Conservation (phyloP, 2,329 filamentous ascomycete species). For the Cercospora sp. region DNA sequence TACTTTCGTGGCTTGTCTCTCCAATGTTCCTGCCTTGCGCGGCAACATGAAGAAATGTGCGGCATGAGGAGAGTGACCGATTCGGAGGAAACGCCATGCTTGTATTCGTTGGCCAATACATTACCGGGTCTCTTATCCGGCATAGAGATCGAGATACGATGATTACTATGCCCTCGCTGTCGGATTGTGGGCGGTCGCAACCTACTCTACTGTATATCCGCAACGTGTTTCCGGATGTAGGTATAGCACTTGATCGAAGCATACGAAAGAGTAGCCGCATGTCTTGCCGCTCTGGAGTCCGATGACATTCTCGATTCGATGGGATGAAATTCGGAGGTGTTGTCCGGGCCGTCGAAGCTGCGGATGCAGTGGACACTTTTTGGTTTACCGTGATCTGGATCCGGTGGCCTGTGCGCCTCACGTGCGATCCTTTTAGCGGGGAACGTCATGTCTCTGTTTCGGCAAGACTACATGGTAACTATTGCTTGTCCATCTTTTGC, state of each 20-base stretch:
- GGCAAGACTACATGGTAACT: constrained; percentile 13
- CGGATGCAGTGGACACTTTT: neutral
- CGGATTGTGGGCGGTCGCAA: neutral
- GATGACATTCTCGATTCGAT: neutral
- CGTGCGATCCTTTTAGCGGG: constrained; percentile 2
- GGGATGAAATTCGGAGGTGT: neutral
- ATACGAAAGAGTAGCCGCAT: neutral
- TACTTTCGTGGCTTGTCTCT: neutral
- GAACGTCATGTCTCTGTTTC: constrained; percentile 11
- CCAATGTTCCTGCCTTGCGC: neutral
- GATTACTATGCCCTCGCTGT: neutral
- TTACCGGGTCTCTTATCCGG: neutral
- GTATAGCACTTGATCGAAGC: neutral
- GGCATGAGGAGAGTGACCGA: neutral
- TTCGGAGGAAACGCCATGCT: neutral
- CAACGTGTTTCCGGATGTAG: neutral
- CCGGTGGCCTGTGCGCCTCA: neutral
- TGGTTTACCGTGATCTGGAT: constrained; percentile 2
- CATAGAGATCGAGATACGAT: neutral
- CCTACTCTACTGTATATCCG: neutral
- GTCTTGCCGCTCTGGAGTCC: neutral
- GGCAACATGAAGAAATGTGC: neutral
- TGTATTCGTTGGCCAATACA: neutral
- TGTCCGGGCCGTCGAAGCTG: neutral
- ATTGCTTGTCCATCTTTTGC: constrained; percentile 2